Evolutionary conservation across 2,329 filamentous ascomycete species (phyloP).

Genomic region (Blastomyces parvus): DNA sequence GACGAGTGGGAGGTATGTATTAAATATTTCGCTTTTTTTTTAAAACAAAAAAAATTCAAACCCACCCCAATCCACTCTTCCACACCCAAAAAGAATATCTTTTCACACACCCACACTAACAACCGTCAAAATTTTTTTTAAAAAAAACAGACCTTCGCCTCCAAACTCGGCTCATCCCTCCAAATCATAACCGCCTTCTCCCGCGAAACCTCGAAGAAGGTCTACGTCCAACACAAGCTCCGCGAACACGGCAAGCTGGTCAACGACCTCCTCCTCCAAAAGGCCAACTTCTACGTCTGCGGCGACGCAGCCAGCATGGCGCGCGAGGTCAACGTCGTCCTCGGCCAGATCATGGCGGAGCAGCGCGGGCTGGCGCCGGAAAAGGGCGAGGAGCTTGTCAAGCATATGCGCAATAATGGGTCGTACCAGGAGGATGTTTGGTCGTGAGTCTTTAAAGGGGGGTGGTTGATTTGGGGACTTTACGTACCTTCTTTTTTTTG

Average conservation of each 20-base stretch:
- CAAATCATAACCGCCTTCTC: constrained; percentile 91
- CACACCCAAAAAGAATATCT: background rate
- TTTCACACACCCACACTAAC: background rate
- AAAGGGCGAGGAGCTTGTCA: constrained; percentile 93
- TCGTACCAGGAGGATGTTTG: constrained; percentile 84
- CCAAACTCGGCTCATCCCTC: constrained; percentile 77
- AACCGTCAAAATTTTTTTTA: background rate
- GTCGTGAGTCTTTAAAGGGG: constrained; percentile 38
- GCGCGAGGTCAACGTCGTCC: constrained; percentile 78
- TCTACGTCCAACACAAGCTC: constrained; percentile 92
- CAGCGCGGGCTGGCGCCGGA: constrained; percentile 70
- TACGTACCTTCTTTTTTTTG: background rate
- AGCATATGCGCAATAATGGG: constrained; percentile 88
- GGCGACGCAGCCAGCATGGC: constrained; percentile 98
- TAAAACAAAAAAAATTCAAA: too few species aligned
- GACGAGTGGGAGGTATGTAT: constrained; percentile 79
- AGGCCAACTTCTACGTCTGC: constrained; percentile 94
- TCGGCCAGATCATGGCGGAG: constrained; percentile 77
- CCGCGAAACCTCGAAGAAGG: constrained; percentile 75
- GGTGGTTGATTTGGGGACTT: background rate
- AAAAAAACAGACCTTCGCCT: constrained; percentile 63
- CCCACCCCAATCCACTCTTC: background rate
- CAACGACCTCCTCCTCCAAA: constrained; percentile 73
- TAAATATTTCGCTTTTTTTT: background rate
- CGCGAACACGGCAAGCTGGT: constrained; percentile 74